Evolutionary conservation across 208 protist species (phyloP).

Genomic region (Leishmania arabica): DNA sequence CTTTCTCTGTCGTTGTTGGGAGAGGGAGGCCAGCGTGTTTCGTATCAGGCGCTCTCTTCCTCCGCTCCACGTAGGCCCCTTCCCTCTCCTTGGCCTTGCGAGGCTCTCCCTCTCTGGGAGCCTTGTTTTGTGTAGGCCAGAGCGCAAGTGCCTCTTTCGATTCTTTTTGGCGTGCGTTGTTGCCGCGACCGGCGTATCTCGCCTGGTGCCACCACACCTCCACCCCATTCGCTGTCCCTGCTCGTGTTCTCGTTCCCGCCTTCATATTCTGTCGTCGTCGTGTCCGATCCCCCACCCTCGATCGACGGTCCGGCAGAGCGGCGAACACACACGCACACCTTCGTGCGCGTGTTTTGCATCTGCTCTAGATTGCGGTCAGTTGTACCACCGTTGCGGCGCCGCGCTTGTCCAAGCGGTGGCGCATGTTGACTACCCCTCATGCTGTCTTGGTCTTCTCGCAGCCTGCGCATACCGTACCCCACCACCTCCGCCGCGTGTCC

Average conservation of each 20-base stretch:
- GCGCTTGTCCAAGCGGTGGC: neutral
- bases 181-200: neutral
- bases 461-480: neutral
- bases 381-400: neutral
- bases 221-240: neutral
- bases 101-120: neutral
- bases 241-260: neutral
- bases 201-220: too few relatives aligned
- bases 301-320: neutral
- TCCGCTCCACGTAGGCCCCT: neutral
- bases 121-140: neutral
- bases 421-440: neutral
- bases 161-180: neutral
- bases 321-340: neutral
- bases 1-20: neutral
- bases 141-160: neutral
- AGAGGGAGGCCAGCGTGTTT: neutral
- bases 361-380: neutral
- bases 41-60: neutral
- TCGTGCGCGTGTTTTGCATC: neutral
- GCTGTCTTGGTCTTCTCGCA: neutral
- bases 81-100: neutral
- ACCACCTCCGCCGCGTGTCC: neutral
- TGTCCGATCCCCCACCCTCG: neutral
- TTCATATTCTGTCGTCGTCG: neutral